These are phyloP conservation scores for Hypoxylon lenormandii DNA, from an alignment of 495 filamentous ascomycete species.

Conservation along the genomic window DNA sequence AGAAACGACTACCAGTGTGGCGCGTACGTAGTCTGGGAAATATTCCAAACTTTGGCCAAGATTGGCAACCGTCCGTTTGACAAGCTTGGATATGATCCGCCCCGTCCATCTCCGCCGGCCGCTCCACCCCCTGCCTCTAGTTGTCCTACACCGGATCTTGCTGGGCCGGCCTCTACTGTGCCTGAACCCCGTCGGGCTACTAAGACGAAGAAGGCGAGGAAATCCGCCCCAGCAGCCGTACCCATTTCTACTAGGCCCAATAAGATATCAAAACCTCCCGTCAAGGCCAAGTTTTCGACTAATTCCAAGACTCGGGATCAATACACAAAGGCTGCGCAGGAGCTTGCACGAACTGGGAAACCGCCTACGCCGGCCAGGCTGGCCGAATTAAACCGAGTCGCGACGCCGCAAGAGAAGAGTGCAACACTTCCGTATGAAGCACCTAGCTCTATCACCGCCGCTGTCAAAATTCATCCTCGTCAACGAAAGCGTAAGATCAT, in stretches of 20 bases:
- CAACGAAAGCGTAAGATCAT: conserved; percentile 60
- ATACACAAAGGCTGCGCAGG: conserved; percentile 41
- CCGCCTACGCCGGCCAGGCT: conserved; percentile 28
- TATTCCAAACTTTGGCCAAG: conserved; percentile 49
- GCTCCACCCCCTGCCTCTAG: conserved; percentile 49
- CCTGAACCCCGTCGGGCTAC: conserved; percentile 20
- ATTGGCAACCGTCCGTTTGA: conserved; percentile 50
- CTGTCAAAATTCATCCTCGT: conserved; percentile 55
- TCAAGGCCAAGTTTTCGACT: conserved; percentile 26
- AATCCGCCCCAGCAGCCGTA: conserved; percentile 45
- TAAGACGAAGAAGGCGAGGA: conserved; percentile 49
- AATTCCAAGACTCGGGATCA: conserved; percentile 36
- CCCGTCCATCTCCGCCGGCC: conserved; percentile 18
- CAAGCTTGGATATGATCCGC: conserved; percentile 44
- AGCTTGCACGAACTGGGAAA: conserved; percentile 42
- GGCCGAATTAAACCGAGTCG: conserved; percentile 20
- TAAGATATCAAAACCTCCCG: conserved; percentile 13
- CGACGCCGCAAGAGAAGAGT: conserved; percentile 18
- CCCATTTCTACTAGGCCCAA: background rate
- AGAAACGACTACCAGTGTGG: conserved; percentile 52
- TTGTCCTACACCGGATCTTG: conserved; percentile 27
- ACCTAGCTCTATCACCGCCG: conserved; percentile 52
- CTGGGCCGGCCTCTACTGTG: conserved; percentile 25
- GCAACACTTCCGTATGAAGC: conserved; percentile 8
- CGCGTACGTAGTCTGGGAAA: conserved; percentile 51